phyloP scores from a whole-genome alignment of 2,329 filamentous ascomycete species.

The Colletotrichum somersetense region DNA sequence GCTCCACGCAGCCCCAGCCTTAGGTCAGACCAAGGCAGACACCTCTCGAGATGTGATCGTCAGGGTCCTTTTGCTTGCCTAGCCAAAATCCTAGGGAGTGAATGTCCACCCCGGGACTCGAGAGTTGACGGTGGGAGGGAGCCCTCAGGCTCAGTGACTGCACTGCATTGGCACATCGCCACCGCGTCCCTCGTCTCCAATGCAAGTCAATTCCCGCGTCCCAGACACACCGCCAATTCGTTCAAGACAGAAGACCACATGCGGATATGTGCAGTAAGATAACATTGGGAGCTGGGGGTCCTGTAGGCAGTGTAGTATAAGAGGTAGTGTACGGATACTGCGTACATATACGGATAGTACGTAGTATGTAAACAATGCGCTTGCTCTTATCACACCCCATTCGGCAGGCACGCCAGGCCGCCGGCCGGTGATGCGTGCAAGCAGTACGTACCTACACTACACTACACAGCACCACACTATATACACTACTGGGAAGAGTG shows the following conservation, averaged over 20 bases:
- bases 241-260: not conserved
- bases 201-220: slow-evolving; percentile 37
- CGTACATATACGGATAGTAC: no score
- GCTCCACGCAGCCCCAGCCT: slow-evolving; percentile 33
- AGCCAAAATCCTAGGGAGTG: slow-evolving; percentile 5
- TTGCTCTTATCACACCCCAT: slow-evolving; percentile 12
- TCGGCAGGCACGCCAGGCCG: slow-evolving; percentile 22
- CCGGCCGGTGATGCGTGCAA: slow-evolving; percentile 1
- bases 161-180: slow-evolving; percentile 19
- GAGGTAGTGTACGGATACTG: no score
- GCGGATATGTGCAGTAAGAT: slow-evolving; percentile 10
- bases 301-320: not conserved
- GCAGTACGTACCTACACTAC: not conserved
- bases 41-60: slow-evolving; percentile 37
- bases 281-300: not conserved
- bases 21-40: slow-evolving; percentile 30
- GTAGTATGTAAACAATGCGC: slow-evolving; percentile 17
- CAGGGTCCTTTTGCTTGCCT: slow-evolving; percentile 37
- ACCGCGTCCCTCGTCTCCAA: slow-evolving; percentile 8
- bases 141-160: slow-evolving; percentile 1
- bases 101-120: slow-evolving; percentile 23
- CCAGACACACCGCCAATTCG: slow-evolving; percentile 29
- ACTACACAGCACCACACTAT: no score
- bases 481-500: not conserved
- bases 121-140: not conserved